Conservation (phyloP, 306 rosid genomes). For the Inga leiocalycina region DNA sequence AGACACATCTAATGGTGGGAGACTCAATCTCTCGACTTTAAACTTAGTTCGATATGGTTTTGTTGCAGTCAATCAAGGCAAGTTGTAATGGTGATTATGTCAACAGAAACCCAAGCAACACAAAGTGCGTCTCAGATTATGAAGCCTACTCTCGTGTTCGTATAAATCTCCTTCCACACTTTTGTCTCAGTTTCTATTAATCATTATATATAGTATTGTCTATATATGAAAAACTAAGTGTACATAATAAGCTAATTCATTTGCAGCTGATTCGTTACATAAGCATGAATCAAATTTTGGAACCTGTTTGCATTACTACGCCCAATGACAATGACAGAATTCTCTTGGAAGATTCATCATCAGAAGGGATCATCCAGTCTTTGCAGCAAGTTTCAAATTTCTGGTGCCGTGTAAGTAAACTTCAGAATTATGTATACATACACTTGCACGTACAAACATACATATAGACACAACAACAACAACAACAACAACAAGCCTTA, state of each 20-base stretch:
- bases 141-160: slow-evolving; percentile 17
- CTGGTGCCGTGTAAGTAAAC: slow-evolving; percentile 22
- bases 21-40: background rate
- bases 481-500: no score
- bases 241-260: background rate
- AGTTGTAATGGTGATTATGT: slow-evolving; percentile 34
- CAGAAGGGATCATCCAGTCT: background rate
- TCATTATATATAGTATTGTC: background rate
- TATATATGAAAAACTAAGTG: background rate
- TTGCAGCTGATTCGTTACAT: slow-evolving; percentile 27
- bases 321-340: background rate
- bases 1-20: background rate
- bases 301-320: background rate
- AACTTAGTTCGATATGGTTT: no score
- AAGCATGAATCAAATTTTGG: background rate
- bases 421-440: background rate
- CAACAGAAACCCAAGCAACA: slow-evolving; percentile 20
- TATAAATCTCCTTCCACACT: background rate
- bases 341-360: slow-evolving; percentile 11
- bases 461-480: background rate
- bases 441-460: background rate
- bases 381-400: background rate
- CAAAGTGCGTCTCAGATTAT: slow-evolving; percentile 4
- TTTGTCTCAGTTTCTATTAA: background rate
- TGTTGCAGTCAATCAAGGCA: slow-evolving; percentile 34